phyloP scores from a whole-genome alignment of 2,329 filamentous ascomycete species.

The Penicillium decumbens region DNA sequence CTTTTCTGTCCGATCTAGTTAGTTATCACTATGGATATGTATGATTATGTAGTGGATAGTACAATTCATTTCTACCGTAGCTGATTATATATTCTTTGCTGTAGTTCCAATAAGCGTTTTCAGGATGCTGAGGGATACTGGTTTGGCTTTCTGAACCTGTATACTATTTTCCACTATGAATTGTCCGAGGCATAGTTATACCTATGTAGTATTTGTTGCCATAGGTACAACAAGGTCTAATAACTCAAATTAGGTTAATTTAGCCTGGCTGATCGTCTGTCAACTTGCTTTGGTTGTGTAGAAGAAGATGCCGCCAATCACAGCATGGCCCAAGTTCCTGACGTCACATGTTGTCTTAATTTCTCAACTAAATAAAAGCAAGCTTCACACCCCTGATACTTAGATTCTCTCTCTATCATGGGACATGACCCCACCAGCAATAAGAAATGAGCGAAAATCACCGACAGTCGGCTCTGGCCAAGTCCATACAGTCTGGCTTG shows the following conservation, averaged over 20 bases:
- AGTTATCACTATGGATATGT: too few relatives aligned
- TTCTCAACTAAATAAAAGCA: slow-evolving; percentile 1
- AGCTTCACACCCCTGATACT: neutral
- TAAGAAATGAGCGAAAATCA: slow-evolving; percentile 22
- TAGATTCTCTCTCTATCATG: neutral
- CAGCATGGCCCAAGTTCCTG: slow-evolving; percentile 1
- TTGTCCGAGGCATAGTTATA: neutral
- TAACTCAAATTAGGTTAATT: neutral
- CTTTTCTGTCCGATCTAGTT: too few relatives aligned
- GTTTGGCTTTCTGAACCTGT: neutral
- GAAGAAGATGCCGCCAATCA: neutral
- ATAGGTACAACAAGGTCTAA: neutral
- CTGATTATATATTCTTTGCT: neutral
- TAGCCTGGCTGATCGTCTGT: neutral
- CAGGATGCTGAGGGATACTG: neutral
- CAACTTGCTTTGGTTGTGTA: neutral
- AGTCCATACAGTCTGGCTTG: slow-evolving; percentile 31
- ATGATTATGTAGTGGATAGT: neutral
- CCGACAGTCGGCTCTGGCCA: slow-evolving; percentile 23
- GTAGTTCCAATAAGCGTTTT: neutral
- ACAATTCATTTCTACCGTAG: neutral
- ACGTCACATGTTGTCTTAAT: slow-evolving; percentile 5
- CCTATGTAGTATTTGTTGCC: neutral
- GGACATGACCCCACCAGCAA: neutral
- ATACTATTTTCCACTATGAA: neutral